phyloP scores from a whole-genome alignment of 331 rosid genomes.

The Prunus yedoensis region DNA sequence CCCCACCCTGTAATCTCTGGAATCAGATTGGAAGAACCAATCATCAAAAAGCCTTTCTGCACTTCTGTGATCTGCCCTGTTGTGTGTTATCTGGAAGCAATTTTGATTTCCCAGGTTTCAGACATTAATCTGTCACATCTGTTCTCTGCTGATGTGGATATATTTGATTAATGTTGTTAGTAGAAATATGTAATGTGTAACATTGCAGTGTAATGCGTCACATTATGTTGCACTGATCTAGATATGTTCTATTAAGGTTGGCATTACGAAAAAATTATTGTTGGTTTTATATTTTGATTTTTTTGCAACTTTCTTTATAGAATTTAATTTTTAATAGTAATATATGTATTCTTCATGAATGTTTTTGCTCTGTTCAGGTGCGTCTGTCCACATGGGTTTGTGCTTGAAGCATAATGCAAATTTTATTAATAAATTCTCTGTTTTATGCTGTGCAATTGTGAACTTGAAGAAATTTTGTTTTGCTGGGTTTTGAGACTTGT shows the following conservation, averaged over 20 bases:
- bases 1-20: not conserved
- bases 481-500: too few species aligned
- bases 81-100: not conserved
- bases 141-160: not conserved
- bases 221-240: not conserved
- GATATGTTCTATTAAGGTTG: not conserved
- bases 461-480: not conserved
- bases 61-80: not conserved
- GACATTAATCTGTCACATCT: not conserved
- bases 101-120: not conserved
- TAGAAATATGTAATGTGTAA: not conserved
- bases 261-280: too few species aligned
- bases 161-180: not conserved
- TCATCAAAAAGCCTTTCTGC: not conserved
- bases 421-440: not conserved
- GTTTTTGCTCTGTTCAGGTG: too few species aligned
- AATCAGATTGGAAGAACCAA: not conserved
- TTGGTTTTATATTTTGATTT: too few species aligned
- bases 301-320: too few species aligned
- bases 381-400: not conserved
- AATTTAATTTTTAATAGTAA: too few species aligned
- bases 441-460: not conserved
- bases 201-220: not conserved
- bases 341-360: too few species aligned
- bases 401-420: not conserved